phyloP scores from a whole-genome alignment of 108 stramenopile genomes.

The Tribonema minus region DNA sequence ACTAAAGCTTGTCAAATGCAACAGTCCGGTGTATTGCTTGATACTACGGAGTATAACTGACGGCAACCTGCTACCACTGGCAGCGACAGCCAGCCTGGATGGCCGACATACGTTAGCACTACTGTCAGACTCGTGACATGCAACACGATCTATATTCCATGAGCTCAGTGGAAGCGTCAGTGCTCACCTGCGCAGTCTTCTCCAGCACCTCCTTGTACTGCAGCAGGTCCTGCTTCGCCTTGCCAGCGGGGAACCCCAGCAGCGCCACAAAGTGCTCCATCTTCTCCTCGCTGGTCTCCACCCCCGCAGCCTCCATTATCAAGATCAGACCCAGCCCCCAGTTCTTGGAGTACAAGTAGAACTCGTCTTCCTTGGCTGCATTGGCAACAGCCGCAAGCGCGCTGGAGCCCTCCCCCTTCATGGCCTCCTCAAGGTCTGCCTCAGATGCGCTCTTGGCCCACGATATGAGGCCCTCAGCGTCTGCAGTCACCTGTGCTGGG shows the following conservation, averaged over 20 bases:
- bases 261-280: background rate
- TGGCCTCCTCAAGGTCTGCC: slow-evolving; percentile 71
- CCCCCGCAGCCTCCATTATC: slow-evolving; percentile 72
- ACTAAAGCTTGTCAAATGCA: no score
- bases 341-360: slow-evolving; percentile 82
- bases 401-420: slow-evolving; percentile 72
- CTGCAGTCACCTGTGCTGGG: slow-evolving; percentile 69
- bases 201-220: slow-evolving; percentile 59
- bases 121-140: no score
- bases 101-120: no score
- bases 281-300: slow-evolving; percentile 74
- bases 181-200: slow-evolving; percentile 51
- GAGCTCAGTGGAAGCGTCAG: no score
- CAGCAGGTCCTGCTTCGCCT: slow-evolving; percentile 73
- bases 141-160: no score
- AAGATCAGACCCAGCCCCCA: slow-evolving; percentile 76
- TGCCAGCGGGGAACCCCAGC: background rate
- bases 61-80: no score
- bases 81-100: no score
- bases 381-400: slow-evolving; percentile 64
- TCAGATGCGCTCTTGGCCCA: slow-evolving; percentile 81
- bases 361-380: slow-evolving; percentile 71
- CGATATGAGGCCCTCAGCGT: slow-evolving; percentile 65
- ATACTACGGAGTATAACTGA: no score
- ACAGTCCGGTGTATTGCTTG: no score